Conservation (phyloP, 306 rosid species). For the Mucuna pruriens region DNA sequence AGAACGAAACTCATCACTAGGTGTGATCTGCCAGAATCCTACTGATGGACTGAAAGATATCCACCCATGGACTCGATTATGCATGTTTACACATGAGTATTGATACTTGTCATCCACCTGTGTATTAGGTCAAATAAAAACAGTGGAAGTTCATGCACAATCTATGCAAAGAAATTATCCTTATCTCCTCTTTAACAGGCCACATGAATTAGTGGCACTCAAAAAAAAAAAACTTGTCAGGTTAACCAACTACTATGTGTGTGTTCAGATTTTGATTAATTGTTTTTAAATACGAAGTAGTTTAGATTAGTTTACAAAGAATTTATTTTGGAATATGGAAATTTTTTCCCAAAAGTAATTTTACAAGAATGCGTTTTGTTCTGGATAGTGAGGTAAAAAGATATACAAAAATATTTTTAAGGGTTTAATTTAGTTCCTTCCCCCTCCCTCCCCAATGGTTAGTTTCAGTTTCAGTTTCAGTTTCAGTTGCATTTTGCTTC, state of each 20-base stretch:
- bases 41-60: conserved; percentile 63
- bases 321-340: background rate
- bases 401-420: background rate
- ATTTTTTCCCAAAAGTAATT: background rate
- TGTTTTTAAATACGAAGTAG: background rate
- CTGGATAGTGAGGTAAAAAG: background rate
- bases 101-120: conserved; percentile 98
- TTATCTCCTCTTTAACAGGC: conserved; percentile 23
- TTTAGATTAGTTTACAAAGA: background rate
- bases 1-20: conserved; percentile 80
- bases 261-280: background rate
- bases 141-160: conserved; percentile 27
- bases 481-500: background rate
- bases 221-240: conserved; percentile 22
- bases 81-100: conserved; percentile 72
- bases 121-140: conserved; percentile 41
- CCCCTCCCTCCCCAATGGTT: background rate
- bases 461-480: background rate
- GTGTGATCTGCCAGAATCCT: conserved; percentile 86
- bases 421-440: background rate
- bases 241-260: background rate
- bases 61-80: conserved; percentile 90
- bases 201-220: background rate
- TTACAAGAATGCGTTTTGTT: background rate
- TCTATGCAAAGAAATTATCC: background rate